Percentiles rank a stretch among this genome's conserved stretches.
These are phyloP conservation scores for Rhynchospora breviuscula DNA, from an alignment of 176 grass and related monocot species.

Conservation along the genomic window DNA sequence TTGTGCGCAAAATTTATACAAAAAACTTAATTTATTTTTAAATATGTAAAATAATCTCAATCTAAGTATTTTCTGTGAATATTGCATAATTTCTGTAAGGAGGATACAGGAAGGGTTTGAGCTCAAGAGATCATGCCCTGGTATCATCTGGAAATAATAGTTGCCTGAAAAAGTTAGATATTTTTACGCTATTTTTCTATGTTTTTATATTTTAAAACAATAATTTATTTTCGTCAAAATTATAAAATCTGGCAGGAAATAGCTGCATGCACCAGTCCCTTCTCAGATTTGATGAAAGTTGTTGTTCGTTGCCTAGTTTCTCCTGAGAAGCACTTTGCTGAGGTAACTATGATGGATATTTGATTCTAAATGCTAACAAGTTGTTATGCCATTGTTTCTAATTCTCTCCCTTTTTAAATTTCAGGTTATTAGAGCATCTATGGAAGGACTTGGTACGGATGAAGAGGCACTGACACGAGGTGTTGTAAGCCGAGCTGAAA, in stretches of 20 bases:
- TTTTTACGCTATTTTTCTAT: not conserved
- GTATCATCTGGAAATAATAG: not conserved
- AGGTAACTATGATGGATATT: conserved; percentile 33
- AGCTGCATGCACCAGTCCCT: conserved; percentile 22
- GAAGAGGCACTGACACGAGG: conserved; percentile 63
- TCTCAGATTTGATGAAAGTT: conserved; percentile 46
- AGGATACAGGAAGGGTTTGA: not conserved
- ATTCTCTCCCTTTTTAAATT: not conserved
- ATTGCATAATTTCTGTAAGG: not conserved
- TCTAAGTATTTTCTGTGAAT: not conserved
- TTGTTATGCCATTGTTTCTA: not conserved
- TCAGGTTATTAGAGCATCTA: conserved; percentile 71
- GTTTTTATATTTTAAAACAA: not conserved
- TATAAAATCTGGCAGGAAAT: conserved; percentile 14
- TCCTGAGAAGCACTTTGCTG: conserved; percentile 78
- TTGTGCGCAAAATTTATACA: not conserved
- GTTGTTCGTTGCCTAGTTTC: conserved; percentile 63
- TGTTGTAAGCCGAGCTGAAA: conserved; percentile 55
- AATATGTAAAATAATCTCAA: not conserved
- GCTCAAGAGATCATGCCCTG: not conserved
- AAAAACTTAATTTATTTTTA: not conserved
- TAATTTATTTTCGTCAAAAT: not conserved
- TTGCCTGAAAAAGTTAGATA: not conserved
- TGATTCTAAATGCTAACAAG: not conserved
- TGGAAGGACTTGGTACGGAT: conserved; percentile 66